A percentile compares a stretch with the other conserved stretches of the same genome.
Conservation (phyloP, 2,329 filamentous ascomycete genomes). For the Trichophyton benhamiae region DNA sequence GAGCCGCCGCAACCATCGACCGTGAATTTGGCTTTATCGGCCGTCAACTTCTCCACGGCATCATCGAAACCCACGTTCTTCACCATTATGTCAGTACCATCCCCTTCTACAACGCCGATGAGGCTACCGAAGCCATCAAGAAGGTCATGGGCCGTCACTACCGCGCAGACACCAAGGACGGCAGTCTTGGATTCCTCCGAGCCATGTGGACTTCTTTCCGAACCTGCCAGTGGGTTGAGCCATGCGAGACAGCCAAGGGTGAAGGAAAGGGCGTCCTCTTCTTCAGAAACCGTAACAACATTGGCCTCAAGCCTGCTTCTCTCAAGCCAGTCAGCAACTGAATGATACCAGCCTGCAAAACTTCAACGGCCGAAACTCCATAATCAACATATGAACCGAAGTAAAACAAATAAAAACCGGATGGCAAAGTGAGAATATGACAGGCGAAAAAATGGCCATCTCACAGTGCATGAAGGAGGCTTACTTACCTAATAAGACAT, state of each 20-base stretch:
- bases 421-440: neutral
- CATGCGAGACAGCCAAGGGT: slow-evolving; percentile 65
- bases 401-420: neutral
- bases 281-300: slow-evolving; percentile 86
- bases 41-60: slow-evolving; percentile 80
- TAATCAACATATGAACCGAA: neutral
- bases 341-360: neutral
- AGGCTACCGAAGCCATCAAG: slow-evolving; percentile 89
- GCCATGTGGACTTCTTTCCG: slow-evolving; percentile 70
- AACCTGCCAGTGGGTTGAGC: slow-evolving; percentile 96
- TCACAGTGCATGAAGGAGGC: neutral
- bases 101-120: slow-evolving; percentile 92
- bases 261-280: slow-evolving; percentile 78
- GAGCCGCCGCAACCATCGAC: slow-evolving; percentile 89
- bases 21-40: slow-evolving; percentile 96
- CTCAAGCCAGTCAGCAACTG: slow-evolving; percentile 1
- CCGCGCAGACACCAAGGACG: slow-evolving; percentile 65
- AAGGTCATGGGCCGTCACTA: slow-evolving; percentile 93
- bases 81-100: slow-evolving; percentile 96
- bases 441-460: neutral
- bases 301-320: slow-evolving; percentile 40
- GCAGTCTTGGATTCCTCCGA: slow-evolving; percentile 69
- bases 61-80: slow-evolving; percentile 93
- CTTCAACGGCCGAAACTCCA: neutral
- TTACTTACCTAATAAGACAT: neutral